These are phyloP conservation scores for Kodamaea plutei DNA, from an alignment of 1,139 yeast genomes.

Conservation along the genomic window DNA sequence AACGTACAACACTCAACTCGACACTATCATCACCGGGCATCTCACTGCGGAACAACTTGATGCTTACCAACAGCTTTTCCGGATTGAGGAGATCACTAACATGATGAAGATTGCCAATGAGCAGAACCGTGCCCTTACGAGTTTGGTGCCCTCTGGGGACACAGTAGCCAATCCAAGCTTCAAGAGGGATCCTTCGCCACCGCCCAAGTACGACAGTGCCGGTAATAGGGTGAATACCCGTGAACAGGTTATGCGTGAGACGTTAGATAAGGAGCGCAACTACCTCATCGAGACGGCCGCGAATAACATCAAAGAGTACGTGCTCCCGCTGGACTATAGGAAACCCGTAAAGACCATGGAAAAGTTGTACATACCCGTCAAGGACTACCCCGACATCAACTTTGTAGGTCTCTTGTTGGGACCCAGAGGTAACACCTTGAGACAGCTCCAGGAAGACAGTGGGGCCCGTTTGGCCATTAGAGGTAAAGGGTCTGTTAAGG, in stretches of 20 bases:
- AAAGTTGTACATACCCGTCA: conserved; percentile 79
- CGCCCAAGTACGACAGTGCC: conserved; percentile 78
- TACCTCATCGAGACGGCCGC: conserved; percentile 70
- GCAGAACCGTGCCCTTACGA: conserved; percentile 40
- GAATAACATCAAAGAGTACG: conserved; percentile 68
- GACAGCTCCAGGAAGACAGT: conserved; percentile 73
- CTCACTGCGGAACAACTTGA: conserved; percentile 84
- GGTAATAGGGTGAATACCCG: conserved; percentile 88
- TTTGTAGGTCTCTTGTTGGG: conserved; percentile 90
- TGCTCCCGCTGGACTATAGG: conserved; percentile 77
- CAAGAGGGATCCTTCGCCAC: conserved; percentile 79
- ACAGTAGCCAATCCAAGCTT: conserved; percentile 23
- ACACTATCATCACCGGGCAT: conserved; percentile 45
- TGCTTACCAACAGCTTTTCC: conserved; percentile 67
- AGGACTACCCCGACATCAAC: conserved; percentile 88
- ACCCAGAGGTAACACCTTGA: conserved; percentile 90
- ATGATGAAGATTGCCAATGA: conserved; percentile 48
- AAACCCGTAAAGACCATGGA: conserved; percentile 70
- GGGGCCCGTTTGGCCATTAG: conserved; percentile 86
- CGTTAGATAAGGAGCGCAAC: conserved; percentile 76
- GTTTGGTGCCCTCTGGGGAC: conserved; percentile 35
- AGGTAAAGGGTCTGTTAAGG: conserved; percentile 94
- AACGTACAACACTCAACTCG: conserved; percentile 29
- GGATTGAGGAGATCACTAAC: conserved; percentile 72
- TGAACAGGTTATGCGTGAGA: conserved; percentile 58